Percentiles rank a stretch among this genome's conserved stretches.
phyloP scores from a whole-genome alignment of 2,329 filamentous ascomycete species.

The Penicillium italicum region DNA sequence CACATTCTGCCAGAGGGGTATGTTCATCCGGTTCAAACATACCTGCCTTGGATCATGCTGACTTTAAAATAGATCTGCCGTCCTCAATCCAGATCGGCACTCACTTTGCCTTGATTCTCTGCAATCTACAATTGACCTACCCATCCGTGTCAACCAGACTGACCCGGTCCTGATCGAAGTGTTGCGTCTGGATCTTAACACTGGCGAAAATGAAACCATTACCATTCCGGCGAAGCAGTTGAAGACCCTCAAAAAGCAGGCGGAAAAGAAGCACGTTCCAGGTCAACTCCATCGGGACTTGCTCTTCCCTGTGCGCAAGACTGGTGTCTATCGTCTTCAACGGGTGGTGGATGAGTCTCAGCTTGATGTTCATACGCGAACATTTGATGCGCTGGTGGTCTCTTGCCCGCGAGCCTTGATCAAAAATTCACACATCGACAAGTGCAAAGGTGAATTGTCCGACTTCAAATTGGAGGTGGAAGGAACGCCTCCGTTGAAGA shows the following conservation, averaged over 20 bases:
- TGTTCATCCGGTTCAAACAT: conserved; percentile 21
- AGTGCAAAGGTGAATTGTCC: conserved; percentile 84
- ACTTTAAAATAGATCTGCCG: conserved; percentile 61
- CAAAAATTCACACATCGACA: conserved; percentile 59
- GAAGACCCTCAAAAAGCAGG: conserved; percentile 68
- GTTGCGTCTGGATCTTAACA: conserved; percentile 79
- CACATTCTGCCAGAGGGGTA: conserved; percentile 93
- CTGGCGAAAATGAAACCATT: conserved; percentile 74
- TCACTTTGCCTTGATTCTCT: conserved; percentile 74
- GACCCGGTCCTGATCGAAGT: conserved; percentile 84
- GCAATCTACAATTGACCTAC: conserved; percentile 62
- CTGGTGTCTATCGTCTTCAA: conserved; percentile 79
- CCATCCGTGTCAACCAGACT: conserved; percentile 91
- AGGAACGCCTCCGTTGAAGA: conserved; percentile 85
- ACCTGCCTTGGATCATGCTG: conserved; percentile 15
- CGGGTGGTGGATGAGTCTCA: conserved; percentile 91
- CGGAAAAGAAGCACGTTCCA: conserved; percentile 54
- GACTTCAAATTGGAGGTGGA: conserved; percentile 77
- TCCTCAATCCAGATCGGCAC: conserved; percentile 76
- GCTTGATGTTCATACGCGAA: conserved; percentile 76
- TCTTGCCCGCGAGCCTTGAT: conserved; percentile 78
- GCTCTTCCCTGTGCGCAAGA: conserved; percentile 73
- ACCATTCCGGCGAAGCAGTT: conserved; percentile 70
- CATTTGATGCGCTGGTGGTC: conserved; percentile 77
- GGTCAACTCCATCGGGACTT: conserved; percentile 60